These are phyloP conservation scores for Cocos nucifera DNA, from an alignment of 176 grass and related monocot species.

Conservation along the genomic window DNA sequence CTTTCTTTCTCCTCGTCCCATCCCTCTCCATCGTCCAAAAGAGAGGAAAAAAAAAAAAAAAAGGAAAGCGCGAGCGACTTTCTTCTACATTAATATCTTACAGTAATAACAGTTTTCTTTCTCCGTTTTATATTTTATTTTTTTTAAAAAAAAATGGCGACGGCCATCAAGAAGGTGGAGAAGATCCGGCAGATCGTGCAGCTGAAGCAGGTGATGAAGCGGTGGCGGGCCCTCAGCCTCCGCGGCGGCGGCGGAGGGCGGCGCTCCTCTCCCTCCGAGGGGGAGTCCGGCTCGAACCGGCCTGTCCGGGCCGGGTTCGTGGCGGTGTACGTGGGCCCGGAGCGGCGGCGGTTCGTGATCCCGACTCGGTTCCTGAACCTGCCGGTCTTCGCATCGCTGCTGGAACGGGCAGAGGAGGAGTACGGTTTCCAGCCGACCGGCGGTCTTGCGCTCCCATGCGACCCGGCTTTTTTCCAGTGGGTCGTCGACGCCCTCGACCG, in stretches of 20 bases:
- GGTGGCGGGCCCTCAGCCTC: slow-evolving; percentile 17
- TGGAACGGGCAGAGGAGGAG: slow-evolving; percentile 11
- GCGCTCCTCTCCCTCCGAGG: too few relatives aligned
- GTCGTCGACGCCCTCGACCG: slow-evolving; percentile 14
- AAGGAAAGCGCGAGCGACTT: too few relatives aligned
- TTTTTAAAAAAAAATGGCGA: too few relatives aligned
- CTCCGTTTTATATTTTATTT: too few relatives aligned
- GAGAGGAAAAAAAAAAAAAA: too few relatives aligned
- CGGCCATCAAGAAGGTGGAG: slow-evolving; percentile 15
- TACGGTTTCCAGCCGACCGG: slow-evolving; percentile 14
- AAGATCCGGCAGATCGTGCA: slow-evolving; percentile 20
- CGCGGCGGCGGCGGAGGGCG: background rate
- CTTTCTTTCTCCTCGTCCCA: too few relatives aligned
- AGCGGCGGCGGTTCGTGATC: slow-evolving; percentile 15
- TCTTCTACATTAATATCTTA: too few relatives aligned
- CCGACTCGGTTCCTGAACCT: slow-evolving; percentile 12
- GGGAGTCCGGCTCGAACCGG: background rate
- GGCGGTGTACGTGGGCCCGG: slow-evolving; percentile 12
- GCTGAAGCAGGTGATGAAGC: slow-evolving; percentile 17
- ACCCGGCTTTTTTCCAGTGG: slow-evolving; percentile 14
- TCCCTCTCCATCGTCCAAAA: too few relatives aligned
- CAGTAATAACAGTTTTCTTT: too few relatives aligned
- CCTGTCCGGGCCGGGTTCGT: background rate
- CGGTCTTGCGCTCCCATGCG: slow-evolving; percentile 14
- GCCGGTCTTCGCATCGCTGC: slow-evolving; percentile 6